Percentiles rank a stretch among this genome's conserved stretches.
Conservation (phyloP, 805 yeast species). For the Ogataea chonburiensis region DNA sequence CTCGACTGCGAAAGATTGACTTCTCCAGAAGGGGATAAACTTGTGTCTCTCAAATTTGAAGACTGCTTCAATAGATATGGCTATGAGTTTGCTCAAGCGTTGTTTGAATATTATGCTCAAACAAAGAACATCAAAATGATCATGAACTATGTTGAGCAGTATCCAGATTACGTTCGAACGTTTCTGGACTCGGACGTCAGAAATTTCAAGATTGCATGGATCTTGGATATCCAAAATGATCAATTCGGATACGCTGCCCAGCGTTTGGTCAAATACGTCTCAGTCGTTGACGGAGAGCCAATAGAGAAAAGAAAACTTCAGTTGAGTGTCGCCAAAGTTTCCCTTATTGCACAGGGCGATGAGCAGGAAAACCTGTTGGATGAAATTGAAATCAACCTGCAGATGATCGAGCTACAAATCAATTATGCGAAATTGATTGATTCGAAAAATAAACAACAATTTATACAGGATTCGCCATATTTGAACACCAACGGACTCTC, state of each 20-base stretch:
- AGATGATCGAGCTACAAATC: slow-evolving; percentile 23
- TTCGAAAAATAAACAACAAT: slow-evolving; percentile 22
- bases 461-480: slow-evolving; percentile 24
- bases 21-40: slow-evolving; percentile 33
- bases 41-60: slow-evolving; percentile 23
- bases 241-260: slow-evolving; percentile 51
- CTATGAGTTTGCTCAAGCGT: slow-evolving; percentile 62
- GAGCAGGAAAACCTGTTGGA: slow-evolving; percentile 29
- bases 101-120: slow-evolving; percentile 58
- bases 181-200: slow-evolving; percentile 48
- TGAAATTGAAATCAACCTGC: slow-evolving; percentile 46
- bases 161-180: slow-evolving; percentile 45
- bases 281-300: slow-evolving; percentile 38
- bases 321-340: slow-evolving; percentile 69
- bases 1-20: slow-evolving; percentile 44
- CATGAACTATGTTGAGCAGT: slow-evolving; percentile 55
- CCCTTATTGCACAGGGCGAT: slow-evolving; percentile 46
- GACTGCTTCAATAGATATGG: slow-evolving; percentile 61
- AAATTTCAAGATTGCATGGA: slow-evolving; percentile 67
- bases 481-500: slow-evolving; percentile 23
- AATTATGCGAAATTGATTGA: slow-evolving; percentile 33
- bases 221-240: slow-evolving; percentile 54
- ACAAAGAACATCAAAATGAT: slow-evolving; percentile 52
- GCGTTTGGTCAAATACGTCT: slow-evolving; percentile 43
- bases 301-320: slow-evolving; percentile 51